Percentiles rank a stretch among this genome's conserved stretches.
phyloP scores from a whole-genome alignment of 768 basidiomycete genomes.

The Trametes meyenii region DNA sequence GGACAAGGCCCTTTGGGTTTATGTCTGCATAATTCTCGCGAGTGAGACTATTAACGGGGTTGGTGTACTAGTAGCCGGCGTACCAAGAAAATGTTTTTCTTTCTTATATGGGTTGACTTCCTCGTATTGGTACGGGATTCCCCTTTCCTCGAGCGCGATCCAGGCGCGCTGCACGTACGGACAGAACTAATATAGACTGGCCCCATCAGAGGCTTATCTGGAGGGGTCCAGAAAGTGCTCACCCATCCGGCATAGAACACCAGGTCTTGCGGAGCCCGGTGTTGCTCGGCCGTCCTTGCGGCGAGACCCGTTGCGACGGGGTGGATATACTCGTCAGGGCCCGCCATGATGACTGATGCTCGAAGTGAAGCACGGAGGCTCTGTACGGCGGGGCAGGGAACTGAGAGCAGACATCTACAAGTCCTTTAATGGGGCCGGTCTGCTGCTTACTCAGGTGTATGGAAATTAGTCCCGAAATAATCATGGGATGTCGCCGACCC shows the following conservation, averaged over 20 bases:
- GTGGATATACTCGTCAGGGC: constrained; percentile 49
- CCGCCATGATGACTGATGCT: not conserved
- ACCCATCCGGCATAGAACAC: constrained; percentile 66
- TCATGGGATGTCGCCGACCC: too few species aligned
- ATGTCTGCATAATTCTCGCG: constrained; percentile 38
- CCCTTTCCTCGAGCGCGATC: constrained; percentile 68
- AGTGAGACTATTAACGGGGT: constrained; percentile 22
- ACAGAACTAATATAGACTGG: constrained; percentile 8
- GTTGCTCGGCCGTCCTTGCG: constrained; percentile 50
- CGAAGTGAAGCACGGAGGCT: too few species aligned
- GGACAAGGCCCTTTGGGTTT: constrained; percentile 74
- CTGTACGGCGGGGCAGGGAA: too few species aligned
- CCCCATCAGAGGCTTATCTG: not conserved
- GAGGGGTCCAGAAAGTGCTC: constrained; percentile 16
- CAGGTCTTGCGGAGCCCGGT: constrained; percentile 53
- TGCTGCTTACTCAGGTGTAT: too few species aligned
- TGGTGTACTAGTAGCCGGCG: constrained; percentile 5
- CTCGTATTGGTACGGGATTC: constrained; percentile 67
- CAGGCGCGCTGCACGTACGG: constrained; percentile 52
- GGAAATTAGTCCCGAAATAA: too few species aligned
- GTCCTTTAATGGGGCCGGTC: too few species aligned
- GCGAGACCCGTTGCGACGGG: constrained; percentile 62
- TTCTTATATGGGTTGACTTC: constrained; percentile 76
- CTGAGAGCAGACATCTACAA: too few species aligned
- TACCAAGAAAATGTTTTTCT: constrained; percentile 56